These are phyloP conservation scores for Apiotrichum siamense DNA, from an alignment of 1,284 basidiomycete species.

Conservation along the genomic window DNA sequence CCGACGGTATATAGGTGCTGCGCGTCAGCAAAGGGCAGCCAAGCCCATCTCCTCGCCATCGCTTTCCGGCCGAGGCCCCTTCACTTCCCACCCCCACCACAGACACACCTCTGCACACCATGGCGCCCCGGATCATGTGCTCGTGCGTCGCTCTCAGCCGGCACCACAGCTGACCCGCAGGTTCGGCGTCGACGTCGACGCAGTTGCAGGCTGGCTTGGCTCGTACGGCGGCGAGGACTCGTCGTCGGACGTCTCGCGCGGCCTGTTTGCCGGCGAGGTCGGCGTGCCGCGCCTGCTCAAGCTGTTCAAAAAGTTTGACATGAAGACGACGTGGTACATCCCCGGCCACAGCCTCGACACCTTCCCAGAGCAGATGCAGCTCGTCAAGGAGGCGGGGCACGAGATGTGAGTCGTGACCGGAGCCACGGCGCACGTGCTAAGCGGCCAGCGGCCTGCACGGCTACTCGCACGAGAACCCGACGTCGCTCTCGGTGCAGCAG, in stretches of 20 bases:
- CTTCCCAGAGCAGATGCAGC: slow-evolving; percentile 47
- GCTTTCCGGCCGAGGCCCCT: too few species aligned
- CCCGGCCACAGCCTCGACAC: slow-evolving; percentile 50
- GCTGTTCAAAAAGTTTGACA: slow-evolving; percentile 64
- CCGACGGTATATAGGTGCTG: too few species aligned
- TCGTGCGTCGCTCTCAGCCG: slow-evolving; percentile 1
- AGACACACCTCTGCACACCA: too few species aligned
- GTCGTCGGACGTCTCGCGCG: slow-evolving; percentile 47
- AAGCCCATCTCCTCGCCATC: too few species aligned
- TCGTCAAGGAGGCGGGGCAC: slow-evolving; percentile 48
- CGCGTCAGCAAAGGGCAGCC: too few species aligned
- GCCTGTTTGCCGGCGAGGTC: slow-evolving; percentile 59
- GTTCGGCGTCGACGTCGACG: slow-evolving; percentile 59
- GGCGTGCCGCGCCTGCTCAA: slow-evolving; percentile 62
- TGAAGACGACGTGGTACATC: slow-evolving; percentile 67
- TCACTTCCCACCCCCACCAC: too few species aligned
- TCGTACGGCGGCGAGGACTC: slow-evolving; percentile 48
- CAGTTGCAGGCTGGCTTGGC: slow-evolving; percentile 58
- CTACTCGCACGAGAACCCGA: slow-evolving; percentile 70
- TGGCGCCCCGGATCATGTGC: slow-evolving; percentile 11
- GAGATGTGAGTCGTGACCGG: slow-evolving; percentile 38
- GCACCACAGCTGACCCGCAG: neutral
- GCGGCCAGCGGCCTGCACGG: slow-evolving; percentile 57
- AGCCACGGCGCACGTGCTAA: neutral
- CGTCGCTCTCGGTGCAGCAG: slow-evolving; percentile 58